These are phyloP conservation scores for Westerdykella sp. DNA, from an alignment of 2,329 filamentous ascomycete genomes.

Conservation along the genomic window DNA sequence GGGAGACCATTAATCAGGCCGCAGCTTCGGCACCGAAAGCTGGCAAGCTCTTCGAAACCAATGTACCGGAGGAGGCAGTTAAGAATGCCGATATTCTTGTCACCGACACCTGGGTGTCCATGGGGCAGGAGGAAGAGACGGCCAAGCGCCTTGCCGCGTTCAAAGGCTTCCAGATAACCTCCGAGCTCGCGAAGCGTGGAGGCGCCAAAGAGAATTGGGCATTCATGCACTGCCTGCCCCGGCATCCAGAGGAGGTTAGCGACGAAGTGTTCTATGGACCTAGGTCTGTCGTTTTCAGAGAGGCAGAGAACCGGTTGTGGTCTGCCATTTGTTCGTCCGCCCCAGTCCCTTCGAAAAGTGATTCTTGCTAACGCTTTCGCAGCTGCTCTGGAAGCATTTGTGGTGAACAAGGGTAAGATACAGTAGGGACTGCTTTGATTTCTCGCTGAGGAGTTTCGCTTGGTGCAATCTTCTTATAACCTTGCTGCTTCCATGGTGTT, in stretches of 20 bases:
- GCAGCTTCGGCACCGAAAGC: constrained; percentile 51
- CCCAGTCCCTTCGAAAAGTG: too few relatives aligned
- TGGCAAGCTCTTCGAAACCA: constrained; percentile 68
- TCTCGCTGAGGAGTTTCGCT: too few relatives aligned
- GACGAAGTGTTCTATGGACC: constrained; percentile 92
- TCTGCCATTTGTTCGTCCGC: constrained; percentile 64
- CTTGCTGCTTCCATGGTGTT: too few relatives aligned
- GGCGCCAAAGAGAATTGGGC: constrained; percentile 87
- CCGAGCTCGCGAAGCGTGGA: constrained; percentile 72
- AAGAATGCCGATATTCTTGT: constrained; percentile 83
- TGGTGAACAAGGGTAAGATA: constrained; percentile 92
- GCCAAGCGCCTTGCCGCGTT: constrained; percentile 74
- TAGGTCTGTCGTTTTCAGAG: constrained; percentile 80
- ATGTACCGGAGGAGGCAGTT: constrained; percentile 74
- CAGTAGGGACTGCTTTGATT: neutral
- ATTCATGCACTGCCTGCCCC: constrained; percentile 97
- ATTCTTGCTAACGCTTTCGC: constrained; percentile 7
- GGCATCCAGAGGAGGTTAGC: constrained; percentile 85
- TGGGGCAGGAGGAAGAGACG: constrained; percentile 90
- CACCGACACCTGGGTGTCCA: constrained; percentile 96
- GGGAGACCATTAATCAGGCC: constrained; percentile 61
- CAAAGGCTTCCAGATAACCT: constrained; percentile 84
- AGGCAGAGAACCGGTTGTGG: constrained; percentile 93
- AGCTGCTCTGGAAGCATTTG: constrained; percentile 79
- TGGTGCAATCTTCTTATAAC: too few relatives aligned